Base-by-base conservation (phyloP, 257 asterid species). In the Ajuga chamaepitys region DNA sequence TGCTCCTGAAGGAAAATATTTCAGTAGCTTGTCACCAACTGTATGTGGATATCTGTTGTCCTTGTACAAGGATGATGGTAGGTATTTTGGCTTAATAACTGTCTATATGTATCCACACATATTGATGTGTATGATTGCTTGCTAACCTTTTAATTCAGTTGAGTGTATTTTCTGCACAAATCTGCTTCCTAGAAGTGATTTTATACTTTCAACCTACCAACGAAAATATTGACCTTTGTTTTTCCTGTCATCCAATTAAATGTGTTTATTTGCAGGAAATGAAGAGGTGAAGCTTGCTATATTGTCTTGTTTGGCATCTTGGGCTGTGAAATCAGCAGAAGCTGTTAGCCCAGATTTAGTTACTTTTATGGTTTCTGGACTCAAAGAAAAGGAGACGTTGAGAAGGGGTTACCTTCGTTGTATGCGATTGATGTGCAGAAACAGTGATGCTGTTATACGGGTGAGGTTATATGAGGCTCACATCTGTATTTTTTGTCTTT, bases 1-100 rank as follows among this genome's bases (percentile, higher is more conserved):
- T 68, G 95, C 97, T 65, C 88, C 97, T n/a, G 97, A 89, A 71
- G 99, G 99, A 76, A 94, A 81, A 86, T 84, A 84, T 75, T 78
- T 88, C 71, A 85, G 74, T 76, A 83, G 80, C 83, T 69, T 94
- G 85, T 81, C 95, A 56, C 86, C 82, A 62, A 74, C 81, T 62
- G 78, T 94, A 62, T 90, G 96, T 72, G 65, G 85, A 69, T 88
- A 81, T 77, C 85, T 94, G 70, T 66, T 80, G 74, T 83, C 95
- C 53, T 86, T 78, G 74, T 94, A 88, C 88, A 89, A 82, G 84
- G 97, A 94, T 72, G 99, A 94, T 58, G 99, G 99, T 88, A 81
- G 59, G 84, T 76, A 61, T 51, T n/a, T 74, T 44, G 62, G 53
- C 71, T 59, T 68, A 60, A 54, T 52, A 64, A 69, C 35, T 66